Percentiles rank a stretch among this genome's conserved stretches.
Conservation (phyloP, 2,329 filamentous ascomycete genomes). For the Microsporum audouinii region DNA sequence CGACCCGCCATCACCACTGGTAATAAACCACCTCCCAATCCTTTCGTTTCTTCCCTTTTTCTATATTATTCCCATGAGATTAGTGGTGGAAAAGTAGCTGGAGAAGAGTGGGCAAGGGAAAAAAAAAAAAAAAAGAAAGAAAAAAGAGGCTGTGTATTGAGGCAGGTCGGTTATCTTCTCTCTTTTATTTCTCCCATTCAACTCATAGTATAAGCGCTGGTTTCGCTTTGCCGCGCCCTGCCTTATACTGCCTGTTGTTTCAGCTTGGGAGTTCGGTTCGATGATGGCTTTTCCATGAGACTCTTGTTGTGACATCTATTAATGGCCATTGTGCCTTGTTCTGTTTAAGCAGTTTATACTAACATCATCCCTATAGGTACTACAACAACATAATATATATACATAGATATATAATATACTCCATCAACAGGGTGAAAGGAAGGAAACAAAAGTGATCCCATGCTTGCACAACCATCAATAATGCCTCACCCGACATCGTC, state of each 20-base stretch:
- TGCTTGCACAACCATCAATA: constrained; percentile 2
- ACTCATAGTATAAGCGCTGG: neutral
- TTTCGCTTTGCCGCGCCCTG: neutral
- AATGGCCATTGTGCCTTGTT: neutral
- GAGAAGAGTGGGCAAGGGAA: neutral
- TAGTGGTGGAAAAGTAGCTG: neutral
- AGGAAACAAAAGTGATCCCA: neutral
- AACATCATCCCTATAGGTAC: neutral
- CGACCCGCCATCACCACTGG: neutral
- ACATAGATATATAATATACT: neutral
- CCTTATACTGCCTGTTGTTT: neutral
- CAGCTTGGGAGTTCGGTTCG: neutral
- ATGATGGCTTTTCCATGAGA: neutral
- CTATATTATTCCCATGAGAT: neutral
- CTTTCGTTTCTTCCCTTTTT: neutral
- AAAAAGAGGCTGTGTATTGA: neutral
- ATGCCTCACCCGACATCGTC: constrained; percentile 3
- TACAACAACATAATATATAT: neutral
- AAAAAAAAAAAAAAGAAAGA: neutral
- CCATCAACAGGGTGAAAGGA: neutral
- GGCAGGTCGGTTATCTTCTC: neutral
- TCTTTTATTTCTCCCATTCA: neutral
- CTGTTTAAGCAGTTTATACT: neutral
- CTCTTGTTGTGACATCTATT: neutral
- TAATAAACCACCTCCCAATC: neutral